phyloP scores from a whole-genome alignment of 345 rosid species.

The Microthlaspi erraticum region DNA sequence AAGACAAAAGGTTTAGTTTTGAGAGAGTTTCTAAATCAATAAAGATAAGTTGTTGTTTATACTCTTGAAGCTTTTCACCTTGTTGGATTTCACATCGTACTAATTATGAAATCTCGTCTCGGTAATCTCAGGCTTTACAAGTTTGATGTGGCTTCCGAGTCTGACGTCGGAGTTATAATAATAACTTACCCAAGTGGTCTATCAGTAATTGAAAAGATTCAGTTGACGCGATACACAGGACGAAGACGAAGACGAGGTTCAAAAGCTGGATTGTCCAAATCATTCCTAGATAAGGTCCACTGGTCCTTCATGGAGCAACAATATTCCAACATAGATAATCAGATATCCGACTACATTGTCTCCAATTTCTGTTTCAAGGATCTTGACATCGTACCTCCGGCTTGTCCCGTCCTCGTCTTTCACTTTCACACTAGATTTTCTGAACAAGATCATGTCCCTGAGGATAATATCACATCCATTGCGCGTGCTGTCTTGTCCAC shows the following conservation, averaged over 20 bases:
- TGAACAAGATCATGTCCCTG: not conserved
- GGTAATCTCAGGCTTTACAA: slow-evolving; percentile 13
- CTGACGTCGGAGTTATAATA: slow-evolving; percentile 2
- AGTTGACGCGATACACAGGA: not conserved
- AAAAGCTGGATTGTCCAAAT: slow-evolving; percentile 27
- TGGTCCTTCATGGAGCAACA: not conserved
- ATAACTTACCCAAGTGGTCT: not conserved
- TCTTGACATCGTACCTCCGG: slow-evolving; percentile 2
- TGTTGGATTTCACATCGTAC: too few species aligned
- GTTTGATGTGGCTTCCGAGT: slow-evolving; percentile 9
- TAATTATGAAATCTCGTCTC: slow-evolving; percentile 9
- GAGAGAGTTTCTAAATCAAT: too few species aligned
- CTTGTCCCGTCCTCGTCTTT: slow-evolving; percentile 28
- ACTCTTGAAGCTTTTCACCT: too few species aligned
- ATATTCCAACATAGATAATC: not conserved
- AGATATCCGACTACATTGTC: not conserved
- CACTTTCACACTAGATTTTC: not conserved
- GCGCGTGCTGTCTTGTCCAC: not conserved
- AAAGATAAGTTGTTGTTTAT: too few species aligned
- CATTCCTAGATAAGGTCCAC: not conserved
- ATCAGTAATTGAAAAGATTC: not conserved
- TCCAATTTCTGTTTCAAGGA: slow-evolving; percentile 19
- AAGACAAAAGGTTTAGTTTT: too few species aligned
- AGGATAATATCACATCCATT: not conserved
- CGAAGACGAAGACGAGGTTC: not conserved